phyloP scores from a whole-genome alignment of 2,329 filamentous ascomycete genomes.

The Diaporthe capsici region DNA sequence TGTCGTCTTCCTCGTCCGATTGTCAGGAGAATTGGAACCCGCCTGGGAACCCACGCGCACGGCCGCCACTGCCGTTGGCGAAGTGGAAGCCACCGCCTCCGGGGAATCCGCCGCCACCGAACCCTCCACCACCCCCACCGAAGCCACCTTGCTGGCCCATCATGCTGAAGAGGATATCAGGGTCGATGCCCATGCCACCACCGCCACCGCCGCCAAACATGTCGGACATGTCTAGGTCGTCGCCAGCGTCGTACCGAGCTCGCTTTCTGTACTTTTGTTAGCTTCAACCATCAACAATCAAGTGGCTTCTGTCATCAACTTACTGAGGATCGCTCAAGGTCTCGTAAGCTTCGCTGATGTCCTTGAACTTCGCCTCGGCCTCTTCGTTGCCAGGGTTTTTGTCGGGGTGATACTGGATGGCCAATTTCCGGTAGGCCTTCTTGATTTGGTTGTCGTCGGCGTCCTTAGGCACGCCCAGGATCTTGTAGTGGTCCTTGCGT shows the following conservation, averaged over 20 bases:
- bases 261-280: slow-evolving; percentile 71
- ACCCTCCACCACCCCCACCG: slow-evolving; percentile 62
- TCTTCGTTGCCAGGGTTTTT: slow-evolving; percentile 92
- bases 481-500: slow-evolving; percentile 99
- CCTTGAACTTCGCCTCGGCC: slow-evolving; percentile 95
- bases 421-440: slow-evolving; percentile 95
- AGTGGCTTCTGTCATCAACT: slow-evolving; percentile 53
- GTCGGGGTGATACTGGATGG: slow-evolving; percentile 95
- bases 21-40: slow-evolving; percentile 65
- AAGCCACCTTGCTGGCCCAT: slow-evolving; percentile 77
- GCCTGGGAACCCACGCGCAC: slow-evolving; percentile 57
- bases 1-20: slow-evolving; percentile 53
- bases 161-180: slow-evolving; percentile 86
- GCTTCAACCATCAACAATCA: not conserved
- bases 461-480: slow-evolving; percentile 88
- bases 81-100: slow-evolving; percentile 68
- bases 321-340: slow-evolving; percentile 94
- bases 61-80: slow-evolving; percentile 61
- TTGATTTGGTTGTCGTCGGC: slow-evolving; percentile 90
- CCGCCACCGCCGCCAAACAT: slow-evolving; percentile 80
- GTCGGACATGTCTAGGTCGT: slow-evolving; percentile 90
- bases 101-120: slow-evolving; percentile 66
- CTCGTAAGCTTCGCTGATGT: slow-evolving; percentile 97
- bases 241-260: slow-evolving; percentile 90
- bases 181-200: slow-evolving; percentile 74